A percentile compares a stretch with the other conserved stretches of the same genome.
phyloP scores from a whole-genome alignment of 2,329 filamentous ascomycete species.

The Stemphylium lycopersici region DNA sequence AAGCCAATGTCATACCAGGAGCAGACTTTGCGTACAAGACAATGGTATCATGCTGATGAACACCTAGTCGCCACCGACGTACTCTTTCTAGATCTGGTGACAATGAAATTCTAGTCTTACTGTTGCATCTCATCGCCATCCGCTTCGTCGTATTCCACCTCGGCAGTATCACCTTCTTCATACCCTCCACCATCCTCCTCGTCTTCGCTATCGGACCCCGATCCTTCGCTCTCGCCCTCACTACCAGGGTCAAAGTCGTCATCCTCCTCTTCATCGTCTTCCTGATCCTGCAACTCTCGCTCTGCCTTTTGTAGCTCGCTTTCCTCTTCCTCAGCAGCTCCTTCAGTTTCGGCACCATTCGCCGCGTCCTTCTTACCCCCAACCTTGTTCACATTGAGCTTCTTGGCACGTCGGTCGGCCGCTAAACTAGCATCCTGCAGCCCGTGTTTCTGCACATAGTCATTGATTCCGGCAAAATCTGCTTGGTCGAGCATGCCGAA shows the following conservation, averaged over 20 bases:
- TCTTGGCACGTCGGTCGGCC: slow-evolving; percentile 64
- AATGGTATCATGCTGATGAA: no score
- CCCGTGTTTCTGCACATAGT: slow-evolving; percentile 65
- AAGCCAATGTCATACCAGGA: no score
- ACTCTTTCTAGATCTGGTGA: background rate
- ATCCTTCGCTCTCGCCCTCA: slow-evolving; percentile 50
- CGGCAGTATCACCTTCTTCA: slow-evolving; percentile 36
- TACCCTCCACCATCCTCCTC: slow-evolving; percentile 41
- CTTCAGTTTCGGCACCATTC: slow-evolving; percentile 6
- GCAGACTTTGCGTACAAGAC: no score
- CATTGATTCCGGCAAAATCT: slow-evolving; percentile 66
- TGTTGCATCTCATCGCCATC: slow-evolving; percentile 40
- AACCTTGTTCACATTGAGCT: slow-evolving; percentile 58
- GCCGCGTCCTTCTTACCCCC: slow-evolving; percentile 31
- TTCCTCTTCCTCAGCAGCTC: slow-evolving; percentile 42
- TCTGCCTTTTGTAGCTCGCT: slow-evolving; percentile 50
- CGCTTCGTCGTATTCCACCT: slow-evolving; percentile 19
- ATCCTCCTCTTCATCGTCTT: slow-evolving; percentile 51
- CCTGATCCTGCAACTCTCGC: slow-evolving; percentile 44
- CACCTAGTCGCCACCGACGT: no score
- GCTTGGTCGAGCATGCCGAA: slow-evolving; percentile 71
- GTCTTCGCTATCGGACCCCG: slow-evolving; percentile 45
- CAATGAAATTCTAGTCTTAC: background rate
- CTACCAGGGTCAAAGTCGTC: slow-evolving; percentile 52
- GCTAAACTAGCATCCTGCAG: slow-evolving; percentile 69